Evolutionary conservation across 805 yeast genomes (phyloP).

Genomic region (Kodamaea kaohsiungensis): DNA sequence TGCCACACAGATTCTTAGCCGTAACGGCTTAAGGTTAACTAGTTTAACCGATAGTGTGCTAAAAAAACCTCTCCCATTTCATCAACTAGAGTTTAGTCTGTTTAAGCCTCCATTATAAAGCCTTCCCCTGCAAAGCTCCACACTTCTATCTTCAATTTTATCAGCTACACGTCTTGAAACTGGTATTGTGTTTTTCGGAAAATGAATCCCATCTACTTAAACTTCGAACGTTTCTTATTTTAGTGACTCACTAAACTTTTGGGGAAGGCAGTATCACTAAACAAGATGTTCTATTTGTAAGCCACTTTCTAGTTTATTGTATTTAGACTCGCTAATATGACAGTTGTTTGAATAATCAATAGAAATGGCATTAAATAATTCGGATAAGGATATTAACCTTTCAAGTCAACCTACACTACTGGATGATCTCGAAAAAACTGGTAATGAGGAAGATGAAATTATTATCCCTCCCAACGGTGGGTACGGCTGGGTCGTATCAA

Average conservation of each 20-base stretch:
- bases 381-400: background rate
- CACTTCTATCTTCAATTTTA: too few species aligned
- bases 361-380: background rate
- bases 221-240: background rate
- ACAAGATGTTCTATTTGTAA: background rate
- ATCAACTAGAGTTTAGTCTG: too few species aligned
- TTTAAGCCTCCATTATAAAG: too few species aligned
- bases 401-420: background rate
- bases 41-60: too few species aligned
- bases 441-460: background rate
- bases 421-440: background rate
- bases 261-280: background rate
- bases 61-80: too few species aligned
- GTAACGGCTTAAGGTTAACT: too few species aligned
- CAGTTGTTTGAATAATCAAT: background rate
- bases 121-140: too few species aligned
- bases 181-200: too few species aligned
- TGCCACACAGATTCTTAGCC: too few species aligned
- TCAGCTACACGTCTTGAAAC: too few species aligned
- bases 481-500: conserved; percentile 52
- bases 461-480: conserved; percentile 46
- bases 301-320: background rate
- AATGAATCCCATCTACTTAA: too few species aligned
- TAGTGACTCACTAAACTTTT: background rate
- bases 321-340: background rate